These are phyloP conservation scores for Xylaria telfairii DNA, from an alignment of 495 filamentous ascomycete genomes.

Conservation along the genomic window DNA sequence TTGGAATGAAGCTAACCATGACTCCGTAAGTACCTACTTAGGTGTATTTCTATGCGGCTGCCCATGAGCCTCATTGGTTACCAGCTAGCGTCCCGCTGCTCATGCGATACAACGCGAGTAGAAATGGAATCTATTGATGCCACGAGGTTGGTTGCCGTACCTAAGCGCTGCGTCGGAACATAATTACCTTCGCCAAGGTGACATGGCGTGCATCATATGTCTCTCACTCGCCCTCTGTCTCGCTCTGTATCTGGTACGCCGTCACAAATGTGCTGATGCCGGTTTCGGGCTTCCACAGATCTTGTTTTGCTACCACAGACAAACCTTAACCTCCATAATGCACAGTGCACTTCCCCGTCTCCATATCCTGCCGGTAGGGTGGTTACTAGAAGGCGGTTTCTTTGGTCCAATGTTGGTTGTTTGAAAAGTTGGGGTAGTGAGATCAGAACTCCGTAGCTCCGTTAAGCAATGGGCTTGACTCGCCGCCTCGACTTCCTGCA, in stretches of 20 bases:
- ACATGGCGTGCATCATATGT: too few species aligned
- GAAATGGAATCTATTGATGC: neutral
- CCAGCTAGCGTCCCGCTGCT: neutral
- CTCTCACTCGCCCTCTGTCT: too few species aligned
- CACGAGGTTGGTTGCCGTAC: slow-evolving; percentile 11
- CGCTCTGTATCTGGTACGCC: too few species aligned
- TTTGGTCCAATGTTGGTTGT: neutral
- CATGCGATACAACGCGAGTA: slow-evolving; percentile 1
- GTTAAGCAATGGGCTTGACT: neutral
- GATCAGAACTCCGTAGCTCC: slow-evolving; percentile 23
- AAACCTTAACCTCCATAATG: neutral
- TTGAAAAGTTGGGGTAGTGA: slow-evolving; percentile 9
- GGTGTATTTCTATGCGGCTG: neutral
- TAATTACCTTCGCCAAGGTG: neutral
- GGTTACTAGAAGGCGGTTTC: neutral
- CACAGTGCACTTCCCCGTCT: neutral
- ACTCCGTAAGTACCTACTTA: neutral
- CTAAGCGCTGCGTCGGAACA: neutral
- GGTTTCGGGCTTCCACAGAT: neutral
- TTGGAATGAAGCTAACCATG: slow-evolving; percentile 16
- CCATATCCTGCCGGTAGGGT: neutral
- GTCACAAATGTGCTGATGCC: neutral
- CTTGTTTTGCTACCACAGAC: neutral
- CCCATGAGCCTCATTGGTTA: slow-evolving; percentile 15
- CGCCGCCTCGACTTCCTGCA: slow-evolving; percentile 1